Evolutionary conservation across 371 early-diverging fungal species (phyloP), one percentile per base, ranked within the genome.

Genomic region (Cladochytrium tenue): DNA sequence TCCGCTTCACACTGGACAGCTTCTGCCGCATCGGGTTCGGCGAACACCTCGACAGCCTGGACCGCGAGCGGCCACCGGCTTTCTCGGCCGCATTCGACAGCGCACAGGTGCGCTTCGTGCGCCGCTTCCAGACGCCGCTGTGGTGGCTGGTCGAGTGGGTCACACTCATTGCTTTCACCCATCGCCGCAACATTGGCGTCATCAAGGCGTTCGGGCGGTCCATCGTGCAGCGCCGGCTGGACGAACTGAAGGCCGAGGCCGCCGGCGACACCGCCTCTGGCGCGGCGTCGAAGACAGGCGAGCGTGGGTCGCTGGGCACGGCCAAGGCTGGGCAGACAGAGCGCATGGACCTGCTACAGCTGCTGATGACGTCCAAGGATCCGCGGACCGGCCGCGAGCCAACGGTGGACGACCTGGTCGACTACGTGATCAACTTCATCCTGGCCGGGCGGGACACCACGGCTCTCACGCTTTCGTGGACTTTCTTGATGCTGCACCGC

Each of bases 401-500:
- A 7, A 76, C 64, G 30, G 84, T 87, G 60, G 70, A 81, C 17
- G 80, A 81, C 53, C 73, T 90, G 34, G 74, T 83, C 2, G 91
- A 92, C 70, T 79, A 86, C 58, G 80, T 90, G 1, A 61, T 90
- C 55, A 92, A 89, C 74, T 87, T 90, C 68, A n/a, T n/a, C n/a
- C n/a, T n/a, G n/a, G n/a, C n/a, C n/a, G 91, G 89, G n/a, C n/a
- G n/a, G n/a, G n/a, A 78, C 56, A 90, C 90, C 0, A 91, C 91
- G 1, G 91, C 91, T 0, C 87, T 88, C 58, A 81, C 90, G 0
- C 66, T 91, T 7, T 76, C 85, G 0, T 91, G 91, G 92, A 73
- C 81, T 13, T 76, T 91, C 55, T 89, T 79, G 33, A 62, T 74
- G 15, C 63, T 91, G 7, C 34, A 61, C 20, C 56, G 73, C 30